These are phyloP conservation scores for Tothia fuscella DNA, from an alignment of 2,329 filamentous ascomycete genomes.

Conservation along the genomic window DNA sequence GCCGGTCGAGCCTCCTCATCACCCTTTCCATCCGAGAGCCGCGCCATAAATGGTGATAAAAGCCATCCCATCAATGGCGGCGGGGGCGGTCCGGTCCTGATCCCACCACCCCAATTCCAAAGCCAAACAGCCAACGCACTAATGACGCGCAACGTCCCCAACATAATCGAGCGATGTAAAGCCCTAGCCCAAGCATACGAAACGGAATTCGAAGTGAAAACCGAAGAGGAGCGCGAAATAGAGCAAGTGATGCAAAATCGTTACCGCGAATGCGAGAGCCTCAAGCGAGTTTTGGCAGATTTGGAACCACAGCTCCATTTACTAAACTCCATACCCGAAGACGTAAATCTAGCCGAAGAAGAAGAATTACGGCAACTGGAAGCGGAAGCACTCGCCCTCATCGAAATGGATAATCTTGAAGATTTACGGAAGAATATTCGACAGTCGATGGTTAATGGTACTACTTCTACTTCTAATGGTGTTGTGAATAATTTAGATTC, in stretches of 20 bases:
- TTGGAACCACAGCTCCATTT: constrained; percentile 22
- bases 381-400: constrained; percentile 29
- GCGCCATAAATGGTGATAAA: constrained; percentile 15
- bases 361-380: constrained; percentile 10
- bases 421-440: constrained; percentile 20
- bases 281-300: constrained; percentile 46
- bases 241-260: constrained; percentile 44
- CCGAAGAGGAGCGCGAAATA: constrained; percentile 37
- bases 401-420: constrained; percentile 32
- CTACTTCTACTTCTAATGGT: constrained; percentile 26
- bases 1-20: constrained; percentile 54
- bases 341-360: constrained; percentile 8
- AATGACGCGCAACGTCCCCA: constrained; percentile 49
- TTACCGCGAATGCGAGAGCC: constrained; percentile 51
- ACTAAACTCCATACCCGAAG: not conserved
- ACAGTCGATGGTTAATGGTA: no score
- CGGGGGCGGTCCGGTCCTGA: not conserved
- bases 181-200: constrained; percentile 47
- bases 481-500: not conserved
- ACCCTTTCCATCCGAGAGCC: constrained; percentile 32
- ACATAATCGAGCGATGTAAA: constrained; percentile 36
- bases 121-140: constrained; percentile 43
- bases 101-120: constrained; percentile 21
- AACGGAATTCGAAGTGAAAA: constrained; percentile 62
- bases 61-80: constrained; percentile 14